Base-by-base conservation (phyloP, 2,329 filamentous ascomycete genomes). In the Nothophaeocryptopus gaeumannii region DNA sequence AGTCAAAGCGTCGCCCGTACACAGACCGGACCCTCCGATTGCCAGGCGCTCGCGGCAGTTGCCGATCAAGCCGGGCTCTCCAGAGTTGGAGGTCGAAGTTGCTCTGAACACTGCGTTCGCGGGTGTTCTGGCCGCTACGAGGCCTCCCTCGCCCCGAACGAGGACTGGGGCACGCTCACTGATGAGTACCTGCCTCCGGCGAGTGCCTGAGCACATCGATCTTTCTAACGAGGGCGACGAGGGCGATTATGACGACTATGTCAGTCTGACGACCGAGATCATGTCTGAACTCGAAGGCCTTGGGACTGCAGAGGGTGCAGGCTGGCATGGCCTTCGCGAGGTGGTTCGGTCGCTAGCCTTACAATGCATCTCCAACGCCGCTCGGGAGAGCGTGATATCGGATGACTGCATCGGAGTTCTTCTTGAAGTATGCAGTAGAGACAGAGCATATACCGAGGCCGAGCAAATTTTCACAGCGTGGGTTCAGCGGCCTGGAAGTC, bases 331-430 rank as follows among this genome's bases (percentile, higher is more conserved):
- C 1, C 64, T 75, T 42, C 68, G 68, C 26, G 64, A 71, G 16
- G 65, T 73, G 1, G 69, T 73, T 4, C 60, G 72, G 26, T 68
- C 71, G 15, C 72, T 74, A 60, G 70, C 63, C 1, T 63, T 73
- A 2, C 60, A 65, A 8, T 47, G 72, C 9, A 20, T 75, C 5
- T 63, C 64, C 37, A 60, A 65, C 44, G 71, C 71, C 7, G 60
- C 74, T 39, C 50, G 54, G 8, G 66, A 72, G 13, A 55, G 58
- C 0, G 47, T 71, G 11, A 54, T 73, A 5, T 49, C 55, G 16
- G 45, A 48, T 1, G 11, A 16, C 1, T 46, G 38, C n/a, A 41
- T 53, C 12, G 36, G 43, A n/a, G 42, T 16, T 11, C 43, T 62
- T 4, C 36, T 56, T 2, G n/a, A 38, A 0, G 14, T 26, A 2